phyloP scores from a whole-genome alignment of 2,329 filamentous ascomycete species.

The Berkeleyomyces rouxiae region DNA sequence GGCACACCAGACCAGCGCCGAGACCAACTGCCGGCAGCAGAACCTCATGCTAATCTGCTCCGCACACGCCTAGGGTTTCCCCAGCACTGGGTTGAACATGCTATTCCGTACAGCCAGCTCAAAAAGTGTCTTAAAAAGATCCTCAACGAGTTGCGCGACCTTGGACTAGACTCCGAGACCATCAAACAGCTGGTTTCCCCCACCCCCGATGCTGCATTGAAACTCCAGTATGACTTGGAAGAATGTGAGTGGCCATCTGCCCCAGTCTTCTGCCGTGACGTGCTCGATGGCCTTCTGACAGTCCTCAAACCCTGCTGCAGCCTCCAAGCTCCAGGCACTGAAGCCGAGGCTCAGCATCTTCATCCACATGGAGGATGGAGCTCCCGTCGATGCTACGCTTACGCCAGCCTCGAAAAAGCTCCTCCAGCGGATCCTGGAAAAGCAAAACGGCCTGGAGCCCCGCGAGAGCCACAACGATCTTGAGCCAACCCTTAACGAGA shows the following conservation, averaged over 20 bases:
- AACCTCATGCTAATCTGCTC: too few relatives aligned
- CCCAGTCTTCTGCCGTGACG: background rate
- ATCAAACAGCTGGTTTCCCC: conserved; percentile 46
- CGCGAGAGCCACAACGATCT: background rate
- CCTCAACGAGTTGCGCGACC: conserved; percentile 47
- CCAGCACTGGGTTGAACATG: conserved; percentile 51
- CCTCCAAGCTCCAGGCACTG: conserved; percentile 30
- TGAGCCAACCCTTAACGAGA: background rate
- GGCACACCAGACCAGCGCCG: too few relatives aligned
- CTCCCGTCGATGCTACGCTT: conserved; percentile 50
- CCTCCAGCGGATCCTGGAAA: conserved; percentile 36
- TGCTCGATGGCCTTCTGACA: background rate
- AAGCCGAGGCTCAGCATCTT: conserved; percentile 55
- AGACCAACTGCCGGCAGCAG: too few relatives aligned
- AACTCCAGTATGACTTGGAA: conserved; percentile 36
- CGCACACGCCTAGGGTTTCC: conserved; percentile 42
- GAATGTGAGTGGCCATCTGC: conserved; percentile 24
- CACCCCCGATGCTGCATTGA: conserved; percentile 28
- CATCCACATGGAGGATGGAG: conserved; percentile 48
- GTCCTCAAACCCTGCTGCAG: conserved; percentile 16
- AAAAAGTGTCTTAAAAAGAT: conserved; percentile 83
- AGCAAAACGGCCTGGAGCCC: background rate
- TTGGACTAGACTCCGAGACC: conserved; percentile 58
- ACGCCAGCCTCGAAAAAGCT: conserved; percentile 47
- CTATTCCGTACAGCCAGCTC: conserved; percentile 68